phyloP scores from a whole-genome alignment of 495 filamentous ascomycete species.

The Neurospora sp. region DNA sequence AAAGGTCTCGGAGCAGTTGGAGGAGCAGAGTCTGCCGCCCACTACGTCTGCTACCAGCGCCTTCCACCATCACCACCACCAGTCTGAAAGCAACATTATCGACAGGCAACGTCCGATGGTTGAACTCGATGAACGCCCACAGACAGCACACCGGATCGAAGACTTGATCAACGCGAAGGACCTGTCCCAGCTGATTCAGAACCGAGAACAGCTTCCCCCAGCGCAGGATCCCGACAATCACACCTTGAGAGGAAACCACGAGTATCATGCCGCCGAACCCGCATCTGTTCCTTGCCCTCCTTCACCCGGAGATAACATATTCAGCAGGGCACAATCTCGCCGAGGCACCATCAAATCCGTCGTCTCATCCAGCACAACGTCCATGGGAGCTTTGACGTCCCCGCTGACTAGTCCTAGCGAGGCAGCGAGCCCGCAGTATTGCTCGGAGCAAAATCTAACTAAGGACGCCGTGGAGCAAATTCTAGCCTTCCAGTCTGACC shows the following conservation, averaged over 20 bases:
- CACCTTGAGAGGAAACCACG: background rate
- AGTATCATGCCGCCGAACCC: constrained; percentile 6
- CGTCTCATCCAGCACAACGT: constrained; percentile 37
- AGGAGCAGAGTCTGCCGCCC: constrained; percentile 19
- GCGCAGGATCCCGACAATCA: constrained; percentile 10
- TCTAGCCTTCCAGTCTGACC: constrained; percentile 58
- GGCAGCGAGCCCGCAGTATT: constrained; percentile 46
- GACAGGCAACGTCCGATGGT: constrained; percentile 23
- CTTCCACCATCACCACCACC: constrained; percentile 30
- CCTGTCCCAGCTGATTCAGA: background rate
- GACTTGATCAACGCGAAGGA: constrained; percentile 18
- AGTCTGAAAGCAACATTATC: constrained; percentile 38
- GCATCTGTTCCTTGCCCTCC: constrained; percentile 30
- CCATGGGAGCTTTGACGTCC: constrained; percentile 28
- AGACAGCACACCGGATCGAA: constrained; percentile 32
- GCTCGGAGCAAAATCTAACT: constrained; percentile 39
- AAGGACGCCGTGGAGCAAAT: constrained; percentile 48
- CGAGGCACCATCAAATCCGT: constrained; percentile 28
- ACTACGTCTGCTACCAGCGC: constrained; percentile 26
- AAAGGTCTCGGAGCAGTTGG: constrained; percentile 1
- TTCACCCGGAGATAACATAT: constrained; percentile 38
- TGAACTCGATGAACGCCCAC: constrained; percentile 26
- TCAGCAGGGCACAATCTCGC: constrained; percentile 17
- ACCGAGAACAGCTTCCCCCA: constrained; percentile 7
- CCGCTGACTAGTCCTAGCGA: constrained; percentile 40